Evolutionary conservation across 1,284 basidiomycete genomes (phyloP).

Genomic region (Grifola frondosa): DNA sequence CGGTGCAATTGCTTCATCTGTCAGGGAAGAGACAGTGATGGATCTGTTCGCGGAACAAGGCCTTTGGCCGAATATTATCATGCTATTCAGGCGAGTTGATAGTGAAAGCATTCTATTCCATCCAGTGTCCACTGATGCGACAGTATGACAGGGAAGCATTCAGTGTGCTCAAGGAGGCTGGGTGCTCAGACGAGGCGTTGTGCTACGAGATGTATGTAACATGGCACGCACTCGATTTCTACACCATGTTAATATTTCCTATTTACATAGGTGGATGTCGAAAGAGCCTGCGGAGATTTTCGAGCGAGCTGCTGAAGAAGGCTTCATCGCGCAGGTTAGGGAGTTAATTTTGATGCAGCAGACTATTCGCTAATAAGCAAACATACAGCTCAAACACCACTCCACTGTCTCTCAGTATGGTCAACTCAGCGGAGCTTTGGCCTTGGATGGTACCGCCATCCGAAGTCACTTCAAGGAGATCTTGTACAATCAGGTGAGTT

Average conservation of each 20-base stretch:
- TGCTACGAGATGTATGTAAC: constrained; percentile 60
- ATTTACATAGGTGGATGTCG: constrained; percentile 76
- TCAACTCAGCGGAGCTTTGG: constrained; percentile 56
- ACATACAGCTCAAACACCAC: constrained; percentile 54
- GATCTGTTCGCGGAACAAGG: constrained; percentile 67
- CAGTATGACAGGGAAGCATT: constrained; percentile 57
- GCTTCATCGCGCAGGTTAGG: constrained; percentile 56
- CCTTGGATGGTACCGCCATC: constrained; percentile 49
- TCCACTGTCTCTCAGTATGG: constrained; percentile 63
- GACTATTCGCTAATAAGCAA: too few species aligned
- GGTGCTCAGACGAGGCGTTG: constrained; percentile 65
- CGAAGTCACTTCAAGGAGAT: constrained; percentile 59
- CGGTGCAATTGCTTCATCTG: constrained; percentile 65
- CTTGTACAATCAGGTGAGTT: constrained; percentile 51
- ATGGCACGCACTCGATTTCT: neutral
- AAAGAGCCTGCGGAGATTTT: constrained; percentile 73
- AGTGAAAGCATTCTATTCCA: too few species aligned
- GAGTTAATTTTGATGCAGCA: neutral
- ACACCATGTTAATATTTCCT: too few species aligned
- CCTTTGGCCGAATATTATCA: constrained; percentile 67
- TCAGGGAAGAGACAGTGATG: constrained; percentile 65
- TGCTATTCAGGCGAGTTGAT: constrained; percentile 50
- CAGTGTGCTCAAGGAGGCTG: constrained; percentile 60
- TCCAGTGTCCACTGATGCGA: too few species aligned
- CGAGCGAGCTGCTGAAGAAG: constrained; percentile 65